phyloP scores from a whole-genome alignment of 495 filamentous ascomycete species.

The Trichoderma asperelloides region DNA sequence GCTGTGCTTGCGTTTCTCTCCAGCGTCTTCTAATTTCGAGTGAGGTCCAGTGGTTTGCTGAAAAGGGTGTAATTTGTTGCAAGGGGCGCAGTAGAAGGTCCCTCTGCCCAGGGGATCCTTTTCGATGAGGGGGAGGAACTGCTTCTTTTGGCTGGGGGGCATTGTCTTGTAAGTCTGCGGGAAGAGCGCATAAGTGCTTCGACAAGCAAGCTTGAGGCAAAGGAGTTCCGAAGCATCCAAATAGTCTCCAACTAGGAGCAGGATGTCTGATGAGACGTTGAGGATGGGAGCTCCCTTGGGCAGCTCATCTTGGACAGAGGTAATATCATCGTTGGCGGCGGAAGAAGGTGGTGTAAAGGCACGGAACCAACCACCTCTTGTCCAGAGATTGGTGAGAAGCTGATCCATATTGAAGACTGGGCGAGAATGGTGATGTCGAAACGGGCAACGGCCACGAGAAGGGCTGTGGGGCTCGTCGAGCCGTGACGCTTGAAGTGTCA shows the following conservation, averaged over 20 bases:
- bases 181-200: background rate
- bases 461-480: background rate
- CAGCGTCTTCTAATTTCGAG: background rate
- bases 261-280: background rate
- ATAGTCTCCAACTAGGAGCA: background rate
- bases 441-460: background rate
- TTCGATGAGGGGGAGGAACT: background rate
- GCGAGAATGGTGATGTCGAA: background rate
- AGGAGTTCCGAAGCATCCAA: background rate
- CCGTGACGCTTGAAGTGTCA: no score
- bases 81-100: background rate
- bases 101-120: background rate
- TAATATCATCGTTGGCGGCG: background rate
- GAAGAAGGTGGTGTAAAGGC: slow-evolving; percentile 1
- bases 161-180: background rate
- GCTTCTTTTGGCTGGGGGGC: background rate
- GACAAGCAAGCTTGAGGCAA: background rate
- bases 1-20: background rate
- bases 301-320: background rate
- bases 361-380: background rate
- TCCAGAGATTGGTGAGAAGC: slow-evolving; percentile 4
- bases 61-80: slow-evolving; percentile 2
- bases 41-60: background rate
- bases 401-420: background rate
- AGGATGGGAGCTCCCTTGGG: background rate